Base-by-base conservation (phyloP, 192 early-diverging fungal genomes). In the Glomus cerebriforme region DNA sequence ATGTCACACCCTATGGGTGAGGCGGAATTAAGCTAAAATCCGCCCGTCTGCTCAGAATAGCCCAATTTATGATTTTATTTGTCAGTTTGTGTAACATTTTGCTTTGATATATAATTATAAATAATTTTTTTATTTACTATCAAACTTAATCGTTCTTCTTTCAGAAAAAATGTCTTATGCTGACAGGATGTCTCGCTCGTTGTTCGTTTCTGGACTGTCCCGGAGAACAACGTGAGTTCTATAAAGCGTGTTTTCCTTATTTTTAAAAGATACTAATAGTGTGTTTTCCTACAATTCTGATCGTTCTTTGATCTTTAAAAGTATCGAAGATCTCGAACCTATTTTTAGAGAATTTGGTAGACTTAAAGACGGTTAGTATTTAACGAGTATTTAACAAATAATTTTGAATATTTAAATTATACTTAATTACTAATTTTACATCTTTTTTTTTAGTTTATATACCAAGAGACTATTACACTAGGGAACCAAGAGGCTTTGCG, bases 401-500 rank as follows among this genome's bases (percentile, higher is more conserved):
- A 10, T 22, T 31, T 9, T n/a, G 0, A 29, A 17, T 22, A 10
- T 54, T 32, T 26, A 24, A 73, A 59, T 35, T 59, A 39, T 13
- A 12, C 27, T 39, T 17, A 32, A 9, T 27, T 43, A 75, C 29
- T 45, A 35, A 1, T 63, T 75, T 63, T 62, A 13, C 15, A 24
- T 37, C 26, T 27, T 39, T 39, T 12, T 9, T 17, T 26, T 59
- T 59, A 75, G 74, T 75, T 7, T 75, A 75, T 59, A 75, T 75
- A 75, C 74, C 74, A 39, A 75, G 47, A 43, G 59, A 75, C 22
- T 75, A 31, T 63, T 75, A 75, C 35, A 75, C 74, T 10, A 75
- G 74, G 10, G 74, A 75, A 39, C 74, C 74, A 39, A 63, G 74
- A 63, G 74, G 74, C 2, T 75, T 75, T 75, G 74, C 74, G 26